Evolutionary conservation across 768 basidiomycete genomes (phyloP).

Genomic region (Rhodotorula kratochvilovae): DNA sequence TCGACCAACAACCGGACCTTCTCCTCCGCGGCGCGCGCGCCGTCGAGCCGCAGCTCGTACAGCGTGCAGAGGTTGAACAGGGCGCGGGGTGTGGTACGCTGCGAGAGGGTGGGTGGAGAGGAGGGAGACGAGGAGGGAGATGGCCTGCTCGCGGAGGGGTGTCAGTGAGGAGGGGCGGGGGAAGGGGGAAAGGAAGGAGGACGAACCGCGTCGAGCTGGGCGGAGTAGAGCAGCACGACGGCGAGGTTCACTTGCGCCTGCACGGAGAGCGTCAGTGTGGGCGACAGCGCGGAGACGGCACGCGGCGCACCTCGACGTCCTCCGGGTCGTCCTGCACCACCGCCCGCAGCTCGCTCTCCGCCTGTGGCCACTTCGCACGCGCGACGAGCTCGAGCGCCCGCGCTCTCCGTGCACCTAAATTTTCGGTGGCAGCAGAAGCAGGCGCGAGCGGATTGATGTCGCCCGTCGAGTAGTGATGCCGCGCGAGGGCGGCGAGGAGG

Average conservation of each 20-base stretch:
- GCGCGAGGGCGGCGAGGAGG: background rate
- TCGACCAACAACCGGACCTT: background rate
- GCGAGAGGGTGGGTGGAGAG: background rate
- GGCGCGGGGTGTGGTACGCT: background rate
- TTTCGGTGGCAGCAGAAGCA: background rate
- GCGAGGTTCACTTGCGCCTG: conserved; percentile 16
- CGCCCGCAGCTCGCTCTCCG: conserved; percentile 1
- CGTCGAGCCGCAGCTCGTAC: conserved; percentile 12
- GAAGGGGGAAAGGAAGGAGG: background rate
- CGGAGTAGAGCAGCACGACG: conserved; percentile 8
- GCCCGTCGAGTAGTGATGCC: conserved; percentile 5
- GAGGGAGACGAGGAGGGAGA: background rate
- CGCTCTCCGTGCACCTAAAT: background rate
- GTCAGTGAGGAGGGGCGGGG: accelerated
- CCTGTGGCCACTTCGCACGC: conserved; percentile 1
- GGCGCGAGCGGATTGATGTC: background rate
- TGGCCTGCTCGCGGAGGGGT: background rate
- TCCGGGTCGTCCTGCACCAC: background rate
- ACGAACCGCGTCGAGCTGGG: conserved; percentile 8
- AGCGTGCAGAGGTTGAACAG: conserved; percentile 26
- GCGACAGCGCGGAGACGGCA: accelerated
- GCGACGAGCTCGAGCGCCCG: background rate
- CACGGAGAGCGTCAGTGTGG: no score
- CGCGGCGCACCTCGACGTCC: conserved; percentile 5
- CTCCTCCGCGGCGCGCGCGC: background rate